Conservation (phyloP, 148 eudicot genomes). For the Rhododendron henanense region DNA sequence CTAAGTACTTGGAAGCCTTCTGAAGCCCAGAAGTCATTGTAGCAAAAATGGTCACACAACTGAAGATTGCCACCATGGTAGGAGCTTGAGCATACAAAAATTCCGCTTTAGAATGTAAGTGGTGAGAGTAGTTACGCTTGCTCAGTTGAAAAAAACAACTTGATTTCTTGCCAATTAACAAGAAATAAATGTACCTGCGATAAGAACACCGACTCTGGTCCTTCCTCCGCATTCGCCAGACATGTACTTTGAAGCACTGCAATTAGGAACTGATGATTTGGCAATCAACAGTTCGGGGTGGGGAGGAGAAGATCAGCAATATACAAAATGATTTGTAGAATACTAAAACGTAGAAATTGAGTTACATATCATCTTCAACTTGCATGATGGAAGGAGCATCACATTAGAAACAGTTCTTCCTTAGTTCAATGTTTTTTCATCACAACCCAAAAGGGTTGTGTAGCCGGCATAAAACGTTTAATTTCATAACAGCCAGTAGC, state of each 20-base stretch:
- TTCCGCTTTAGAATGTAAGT: neutral
- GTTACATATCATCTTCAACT: neutral
- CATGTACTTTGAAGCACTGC: constrained; percentile 26
- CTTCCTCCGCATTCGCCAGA: constrained; percentile 30
- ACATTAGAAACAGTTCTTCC: neutral
- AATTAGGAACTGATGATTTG: constrained; percentile 32
- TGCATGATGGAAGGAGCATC: neutral
- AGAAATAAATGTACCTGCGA: constrained; percentile 58
- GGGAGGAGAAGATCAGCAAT: neutral
- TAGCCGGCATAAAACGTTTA: neutral
- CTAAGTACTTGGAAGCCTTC: neutral
- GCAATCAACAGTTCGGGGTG: neutral
- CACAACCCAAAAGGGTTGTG: neutral
- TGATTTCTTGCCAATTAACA: neutral
- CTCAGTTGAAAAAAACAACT: neutral
- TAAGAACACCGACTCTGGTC: constrained; percentile 37
- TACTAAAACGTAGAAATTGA: neutral
- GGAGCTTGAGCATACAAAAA: neutral
- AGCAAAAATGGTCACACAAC: constrained; percentile 26
- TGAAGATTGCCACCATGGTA: neutral
- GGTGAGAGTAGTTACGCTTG: neutral
- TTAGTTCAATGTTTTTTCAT: neutral
- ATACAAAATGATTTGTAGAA: neutral
- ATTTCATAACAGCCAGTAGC: neutral
- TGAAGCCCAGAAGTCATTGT: neutral